Conservation (phyloP, 192 early-diverging fungal genomes). For the Oehlia diaphana region DNA sequence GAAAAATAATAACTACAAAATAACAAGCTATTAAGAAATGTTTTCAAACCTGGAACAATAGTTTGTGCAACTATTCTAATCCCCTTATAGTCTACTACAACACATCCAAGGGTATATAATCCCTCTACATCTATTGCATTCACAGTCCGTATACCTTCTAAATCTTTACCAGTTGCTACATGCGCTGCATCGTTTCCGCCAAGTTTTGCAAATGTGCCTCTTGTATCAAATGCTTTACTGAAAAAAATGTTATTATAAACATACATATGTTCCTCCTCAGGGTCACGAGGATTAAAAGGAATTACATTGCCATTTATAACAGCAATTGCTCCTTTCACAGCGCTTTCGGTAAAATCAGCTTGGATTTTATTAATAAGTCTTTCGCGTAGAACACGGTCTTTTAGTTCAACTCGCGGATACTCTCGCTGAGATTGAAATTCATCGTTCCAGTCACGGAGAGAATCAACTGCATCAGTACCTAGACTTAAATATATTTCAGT, state of each 20-base stretch:
- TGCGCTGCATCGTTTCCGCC: slow-evolving; percentile 91
- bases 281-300: slow-evolving; percentile 76
- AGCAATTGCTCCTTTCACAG: slow-evolving; percentile 77
- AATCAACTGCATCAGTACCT: slow-evolving; percentile 61
- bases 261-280: slow-evolving; percentile 80
- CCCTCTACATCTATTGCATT: slow-evolving; percentile 75
- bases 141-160: slow-evolving; percentile 83
- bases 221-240: slow-evolving; percentile 84
- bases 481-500: slow-evolving; percentile 63
- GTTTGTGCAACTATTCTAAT: slow-evolving; percentile 89
- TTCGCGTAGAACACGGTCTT: slow-evolving; percentile 86
- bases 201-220: slow-evolving; percentile 76
- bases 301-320: slow-evolving; percentile 79
- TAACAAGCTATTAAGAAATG: background rate
- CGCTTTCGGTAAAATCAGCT: slow-evolving; percentile 91
- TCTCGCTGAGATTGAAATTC: slow-evolving; percentile 89
- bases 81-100: slow-evolving; percentile 92
- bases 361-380: slow-evolving; percentile 80
- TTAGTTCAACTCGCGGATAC: slow-evolving; percentile 70
- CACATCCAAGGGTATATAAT: slow-evolving; percentile 86
- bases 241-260: slow-evolving; percentile 97
- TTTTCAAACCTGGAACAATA: slow-evolving; percentile 78
- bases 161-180: slow-evolving; percentile 91
- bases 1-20: slow-evolving; percentile 60
- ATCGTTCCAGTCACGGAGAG: slow-evolving; percentile 95